Evolutionary conservation across 805 yeast genomes (phyloP), one percentile per base, ranked within the genome.

Genomic region (Wickerhamomyces silvicola): DNA sequence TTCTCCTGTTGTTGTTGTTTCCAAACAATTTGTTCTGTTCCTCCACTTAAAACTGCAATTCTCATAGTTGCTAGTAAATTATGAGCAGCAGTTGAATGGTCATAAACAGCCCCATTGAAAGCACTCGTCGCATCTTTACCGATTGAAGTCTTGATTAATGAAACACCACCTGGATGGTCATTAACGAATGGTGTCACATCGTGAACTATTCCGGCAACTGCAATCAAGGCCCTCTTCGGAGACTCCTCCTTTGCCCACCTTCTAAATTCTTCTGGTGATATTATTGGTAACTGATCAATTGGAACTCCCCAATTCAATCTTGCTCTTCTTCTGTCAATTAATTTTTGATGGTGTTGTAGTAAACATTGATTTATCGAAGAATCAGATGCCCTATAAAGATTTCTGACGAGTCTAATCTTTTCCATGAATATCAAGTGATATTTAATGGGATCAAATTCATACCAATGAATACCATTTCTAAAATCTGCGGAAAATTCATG

Each of bases 61-160:
- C 97, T 71, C 97, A 88, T 86, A 1, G 95, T 88, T 2, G 95
- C 94, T 38, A 88, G 64, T 38, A 88, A 59, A 58, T 88, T 88
- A 51, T 81, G 82, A 1, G 96, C 97, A 1, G 97, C 97, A 36
- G 90, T 86, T 46, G 92, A 81, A 57, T 88, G 97, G 35, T 76
- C 75, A 60, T 88, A 88, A 10, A 88, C 97, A 3, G 95, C 97
- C 15, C 97, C 97, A 55, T 81, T 86, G 58, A 88, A 88, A 3
- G 94, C 96, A 31, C 82, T 78, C 3, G 97, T 87, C 7, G 95
- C 96, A 56, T 88, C 97, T 56, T 82, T 84, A 10, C 97, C 97
- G 36, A 84, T 78, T 2, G 94, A 83, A 0, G 92, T 78, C 42
- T 66, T 66, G 34, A 88, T 75, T 31, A 88, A 68, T 5, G 88